Evolutionary conservation across 164 flowering plant species (phyloP), one percentile per base, ranked within the genome.

Genomic region (Vitis riparia): DNA sequence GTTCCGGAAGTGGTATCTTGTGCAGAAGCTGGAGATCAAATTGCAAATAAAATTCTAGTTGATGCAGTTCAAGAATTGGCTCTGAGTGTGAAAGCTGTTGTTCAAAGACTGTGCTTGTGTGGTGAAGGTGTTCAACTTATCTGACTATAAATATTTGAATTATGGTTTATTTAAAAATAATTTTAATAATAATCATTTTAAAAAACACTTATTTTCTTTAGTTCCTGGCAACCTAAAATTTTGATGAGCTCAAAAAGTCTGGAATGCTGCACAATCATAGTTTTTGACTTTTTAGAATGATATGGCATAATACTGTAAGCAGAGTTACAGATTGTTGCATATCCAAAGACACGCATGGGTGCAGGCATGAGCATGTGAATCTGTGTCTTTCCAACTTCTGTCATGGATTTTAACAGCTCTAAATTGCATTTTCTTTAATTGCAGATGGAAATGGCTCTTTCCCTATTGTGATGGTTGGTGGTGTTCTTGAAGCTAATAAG

Each of bases 391-490:
- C 7, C 44, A 37, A 37, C 0, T 37, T 3, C 44, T 37, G 44
- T 37, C 44, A 3, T 37, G 44, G 44, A 37, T 37, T 37, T 37
- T 37, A 37, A 37, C 7, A 37, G 44, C 44, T 37, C 44, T 37
- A 37, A 37, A 37, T 37, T 37, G 44, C 44, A 3, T 37, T 37
- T 37, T 37, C 44, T 37, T 37, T 37, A 8, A 60, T 72, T 82
- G 86, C 96, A 95, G 99, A 90, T 80, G 91, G 91, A 74, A 83
- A 77, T 37, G 82, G 63, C 62, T 77, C 84, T 74, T 95, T 92
- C 71, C 94, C 97, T 23, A 85, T 95, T 67, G 97, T 95, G 16
- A 86, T 95, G 97, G 99, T 95, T 68, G 99, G 99, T 72, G 97
- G 98, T 57, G 98, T 92, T 52, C 96, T 94, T 76, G 89, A 85